These are phyloP conservation scores for Talaromyces thailandensis DNA, from an alignment of 495 filamentous ascomycete genomes.

Conservation along the genomic window DNA sequence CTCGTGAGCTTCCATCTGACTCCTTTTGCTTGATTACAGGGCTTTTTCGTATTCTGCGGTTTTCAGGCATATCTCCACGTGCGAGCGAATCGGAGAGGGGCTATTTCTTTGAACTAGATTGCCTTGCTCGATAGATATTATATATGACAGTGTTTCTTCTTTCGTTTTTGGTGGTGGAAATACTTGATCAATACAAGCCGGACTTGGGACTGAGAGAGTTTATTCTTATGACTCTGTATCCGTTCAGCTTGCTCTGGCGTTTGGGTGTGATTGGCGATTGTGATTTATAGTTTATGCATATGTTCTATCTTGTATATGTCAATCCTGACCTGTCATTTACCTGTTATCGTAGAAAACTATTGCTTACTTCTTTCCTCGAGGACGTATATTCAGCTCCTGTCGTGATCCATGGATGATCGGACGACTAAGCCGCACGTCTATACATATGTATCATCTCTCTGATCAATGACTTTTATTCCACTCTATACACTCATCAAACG, in stretches of 20 bases:
- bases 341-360: not conserved
- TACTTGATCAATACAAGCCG: not conserved
- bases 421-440: too few species aligned
- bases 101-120: constrained; percentile 60
- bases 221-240: not conserved
- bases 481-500: constrained; percentile 74
- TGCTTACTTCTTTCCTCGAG: not conserved
- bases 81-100: constrained; percentile 66
- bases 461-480: constrained; percentile 55
- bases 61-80: constrained; percentile 75
- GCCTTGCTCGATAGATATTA: not conserved
- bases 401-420: too few species aligned
- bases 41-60: constrained; percentile 83
- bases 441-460: not conserved
- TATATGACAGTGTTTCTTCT: not conserved
- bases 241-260: not conserved
- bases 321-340: not conserved
- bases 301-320: not conserved
- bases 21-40: constrained; percentile 34
- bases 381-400: not conserved
- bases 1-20: not conserved
- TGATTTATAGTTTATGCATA: not conserved
- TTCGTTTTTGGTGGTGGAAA: not conserved
- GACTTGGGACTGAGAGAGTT: not conserved
- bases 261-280: not conserved